phyloP scores from a whole-genome alignment of 129 eudicot genomes.

The Centaurea solstitialis region DNA sequence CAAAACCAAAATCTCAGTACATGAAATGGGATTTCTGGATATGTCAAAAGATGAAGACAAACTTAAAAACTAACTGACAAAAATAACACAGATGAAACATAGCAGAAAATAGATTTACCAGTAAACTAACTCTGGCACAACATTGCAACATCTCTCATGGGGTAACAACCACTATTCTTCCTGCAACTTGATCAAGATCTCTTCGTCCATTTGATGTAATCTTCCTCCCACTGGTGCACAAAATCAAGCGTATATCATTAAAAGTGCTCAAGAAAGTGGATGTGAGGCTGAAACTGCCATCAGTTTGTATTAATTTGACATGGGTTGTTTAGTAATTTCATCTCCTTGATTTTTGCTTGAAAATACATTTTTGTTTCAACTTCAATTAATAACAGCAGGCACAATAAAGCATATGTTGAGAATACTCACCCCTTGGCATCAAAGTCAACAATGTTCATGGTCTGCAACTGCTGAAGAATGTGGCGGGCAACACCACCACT shows the following conservation, averaged over 20 bases:
- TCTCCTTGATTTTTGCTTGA: neutral
- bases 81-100: constrained; percentile 26
- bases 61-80: constrained; percentile 10
- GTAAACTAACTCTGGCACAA: constrained; percentile 11
- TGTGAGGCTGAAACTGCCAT: no score
- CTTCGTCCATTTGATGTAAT: constrained; percentile 52
- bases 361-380: neutral
- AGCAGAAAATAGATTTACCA: constrained; percentile 20
- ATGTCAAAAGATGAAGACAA: constrained; percentile 15
- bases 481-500: constrained; percentile 61
- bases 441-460: constrained; percentile 51
- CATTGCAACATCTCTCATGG: constrained; percentile 27
- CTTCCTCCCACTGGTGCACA: constrained; percentile 39
- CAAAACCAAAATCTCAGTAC: constrained; percentile 15
- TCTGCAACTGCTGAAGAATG: constrained; percentile 58
- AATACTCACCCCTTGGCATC: constrained; percentile 55
- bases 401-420: neutral
- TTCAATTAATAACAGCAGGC: neutral
- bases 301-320: neutral
- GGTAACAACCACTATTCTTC: constrained; percentile 47
- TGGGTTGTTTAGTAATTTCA: no score
- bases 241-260: neutral
- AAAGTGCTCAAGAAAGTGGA: neutral
- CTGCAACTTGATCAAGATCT: constrained; percentile 61
- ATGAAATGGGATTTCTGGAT: neutral